Base-by-base conservation (phyloP, 352 stramenopile genomes). In the Phytophthora litchii region DNA sequence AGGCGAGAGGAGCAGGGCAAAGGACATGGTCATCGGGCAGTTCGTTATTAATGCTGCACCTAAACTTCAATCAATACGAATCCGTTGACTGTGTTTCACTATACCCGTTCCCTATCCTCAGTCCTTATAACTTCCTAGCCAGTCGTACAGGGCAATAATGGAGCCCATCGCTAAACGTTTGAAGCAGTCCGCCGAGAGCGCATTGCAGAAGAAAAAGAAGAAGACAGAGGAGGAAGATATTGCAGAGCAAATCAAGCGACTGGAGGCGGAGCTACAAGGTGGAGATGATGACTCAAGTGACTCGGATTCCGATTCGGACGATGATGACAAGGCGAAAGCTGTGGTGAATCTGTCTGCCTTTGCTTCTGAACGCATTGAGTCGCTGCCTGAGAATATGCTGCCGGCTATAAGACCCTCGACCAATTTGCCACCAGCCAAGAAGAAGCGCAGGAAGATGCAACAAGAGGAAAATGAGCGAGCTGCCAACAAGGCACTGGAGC, bases 121-220 rank as follows among this genome's bases (percentile, higher is more conserved):
- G 2, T 23, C 32, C 52, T 52, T 61, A n/a, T 40, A 19, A 65
- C 29, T 55, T 70, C 47, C 61, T 70, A 35, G 31, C 61, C 61
- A 70, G 55, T 66, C 41, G 27, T 49, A 49, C 0, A 37, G 4
- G n/a, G 17, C 17, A 56, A 59, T 52, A 63, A 80, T 91, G 76
- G 80, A 91, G 78, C 85, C 85, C 52, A 94, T 94, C 60, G 83
- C 85, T 4, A 94, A 94, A 70, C 78, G 83, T 3, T 67, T 94
- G n/a, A 78, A 80, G 60, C 82, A 91, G 65, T 94, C 82, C 16
- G 85, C 71, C 21, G 83, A 91, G 60, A 81, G 63, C 23, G 77
- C 73, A 55, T 54, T 94, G 37, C 55, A 74, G 56, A 42, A 17
- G 16, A 49, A 46, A n/a, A 67, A 57, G 38, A 19, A 50, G 3